phyloP scores from a whole-genome alignment of 768 basidiomycete species.

The Clathrus columnatus region DNA sequence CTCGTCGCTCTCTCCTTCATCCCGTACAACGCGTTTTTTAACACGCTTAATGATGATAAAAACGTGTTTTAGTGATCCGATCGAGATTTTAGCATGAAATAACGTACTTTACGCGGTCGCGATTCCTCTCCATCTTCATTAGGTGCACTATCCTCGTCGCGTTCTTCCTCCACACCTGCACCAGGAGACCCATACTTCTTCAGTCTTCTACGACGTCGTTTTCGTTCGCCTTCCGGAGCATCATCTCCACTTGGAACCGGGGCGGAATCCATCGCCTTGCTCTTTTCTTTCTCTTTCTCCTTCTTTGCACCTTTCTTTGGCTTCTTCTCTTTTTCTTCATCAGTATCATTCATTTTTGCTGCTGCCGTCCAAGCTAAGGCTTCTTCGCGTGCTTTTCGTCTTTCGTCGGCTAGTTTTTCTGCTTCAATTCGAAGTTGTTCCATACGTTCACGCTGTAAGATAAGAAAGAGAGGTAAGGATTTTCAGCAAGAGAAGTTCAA shows the following conservation, averaged over 20 bases:
- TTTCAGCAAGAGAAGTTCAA: conserved; percentile 1
- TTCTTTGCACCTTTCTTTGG: no score
- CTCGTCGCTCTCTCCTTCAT: conserved; percentile 75
- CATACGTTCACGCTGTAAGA: conserved; percentile 44
- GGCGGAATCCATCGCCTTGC: conserved; percentile 39
- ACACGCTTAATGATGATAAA: conserved; percentile 25
- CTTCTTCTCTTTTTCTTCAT: conserved; percentile 67
- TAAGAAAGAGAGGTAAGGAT: conserved; percentile 6
- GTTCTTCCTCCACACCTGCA: conserved; percentile 38
- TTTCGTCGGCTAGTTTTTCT: conserved; percentile 72
- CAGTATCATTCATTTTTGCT: conserved; percentile 54
- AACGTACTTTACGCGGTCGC: conserved; percentile 58
- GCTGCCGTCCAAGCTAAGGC: conserved; percentile 71
- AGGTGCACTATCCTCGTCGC: conserved; percentile 55
- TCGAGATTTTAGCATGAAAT: no score
- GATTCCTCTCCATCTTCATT: conserved; percentile 56
- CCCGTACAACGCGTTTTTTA: conserved; percentile 71
- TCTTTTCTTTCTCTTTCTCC: conserved; percentile 38
- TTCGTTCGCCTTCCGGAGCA: conserved; percentile 65
- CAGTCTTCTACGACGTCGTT: conserved; percentile 42
- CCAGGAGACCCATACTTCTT: conserved; percentile 37
- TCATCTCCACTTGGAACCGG: conserved; percentile 21
- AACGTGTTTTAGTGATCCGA: not conserved
- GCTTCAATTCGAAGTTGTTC: conserved; percentile 62
- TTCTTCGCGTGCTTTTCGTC: conserved; percentile 67